Evolutionary conservation across 176 grass and related monocot species (phyloP).

Genomic region (Musa troglodytarum): DNA sequence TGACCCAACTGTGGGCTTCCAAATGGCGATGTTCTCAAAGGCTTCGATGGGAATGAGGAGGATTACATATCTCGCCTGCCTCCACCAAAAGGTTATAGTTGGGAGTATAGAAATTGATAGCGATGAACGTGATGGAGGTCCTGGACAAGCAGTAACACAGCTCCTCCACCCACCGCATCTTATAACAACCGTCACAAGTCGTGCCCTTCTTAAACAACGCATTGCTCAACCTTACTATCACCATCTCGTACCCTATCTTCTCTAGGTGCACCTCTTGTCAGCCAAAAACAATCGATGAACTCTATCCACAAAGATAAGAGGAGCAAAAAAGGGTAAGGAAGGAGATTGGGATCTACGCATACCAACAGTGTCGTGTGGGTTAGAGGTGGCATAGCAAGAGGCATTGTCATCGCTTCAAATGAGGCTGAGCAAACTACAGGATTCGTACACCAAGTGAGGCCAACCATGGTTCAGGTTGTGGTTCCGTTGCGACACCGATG

Average conservation of each 20-base stretch:
- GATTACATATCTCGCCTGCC: constrained; percentile 82
- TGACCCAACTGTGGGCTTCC: constrained; percentile 40
- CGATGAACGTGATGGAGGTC: constrained; percentile 72
- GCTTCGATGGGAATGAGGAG: constrained; percentile 85
- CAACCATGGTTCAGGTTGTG: no score
- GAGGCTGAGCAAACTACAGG: no score
- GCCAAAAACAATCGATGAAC: constrained; percentile 2
- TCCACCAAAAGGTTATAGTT: constrained; percentile 72
- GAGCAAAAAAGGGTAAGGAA: neutral
- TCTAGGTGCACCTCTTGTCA: constrained; percentile 85
- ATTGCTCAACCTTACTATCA: constrained; percentile 75
- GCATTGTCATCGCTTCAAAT: no score
- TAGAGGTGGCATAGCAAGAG: no score
- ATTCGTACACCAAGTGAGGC: no score
- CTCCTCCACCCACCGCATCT: constrained; percentile 81
- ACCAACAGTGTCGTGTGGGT: no score
- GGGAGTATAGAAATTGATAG: constrained; percentile 88
- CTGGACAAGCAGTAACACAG: constrained; percentile 50
- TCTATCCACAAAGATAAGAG: neutral
- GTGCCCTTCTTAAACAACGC: constrained; percentile 73
- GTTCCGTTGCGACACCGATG: no score
- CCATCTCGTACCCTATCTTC: constrained; percentile 82
- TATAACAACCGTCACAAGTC: constrained; percentile 86
- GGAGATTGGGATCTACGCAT: no score
- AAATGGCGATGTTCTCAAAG: constrained; percentile 95